These are phyloP conservation scores for Solanum appendiculatum DNA, from an alignment of 257 asterid species.

Conservation along the genomic window DNA sequence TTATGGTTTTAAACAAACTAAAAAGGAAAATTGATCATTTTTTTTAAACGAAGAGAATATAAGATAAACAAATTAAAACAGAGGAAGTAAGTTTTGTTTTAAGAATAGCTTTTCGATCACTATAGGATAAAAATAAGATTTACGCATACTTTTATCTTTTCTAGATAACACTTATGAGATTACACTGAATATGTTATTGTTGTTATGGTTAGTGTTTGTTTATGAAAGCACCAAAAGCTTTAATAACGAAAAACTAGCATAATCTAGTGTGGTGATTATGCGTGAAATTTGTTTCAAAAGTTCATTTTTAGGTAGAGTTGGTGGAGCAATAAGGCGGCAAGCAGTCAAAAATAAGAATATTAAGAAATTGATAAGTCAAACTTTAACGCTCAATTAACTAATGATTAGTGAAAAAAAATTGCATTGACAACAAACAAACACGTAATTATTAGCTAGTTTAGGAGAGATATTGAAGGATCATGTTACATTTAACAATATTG, in stretches of 20 bases:
- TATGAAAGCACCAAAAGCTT: not conserved
- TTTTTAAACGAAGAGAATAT: too few species aligned
- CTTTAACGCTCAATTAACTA: not conserved
- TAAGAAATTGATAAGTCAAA: not conserved
- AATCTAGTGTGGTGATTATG: not conserved
- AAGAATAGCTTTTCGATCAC: accelerated
- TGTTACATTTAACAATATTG: too few species aligned
- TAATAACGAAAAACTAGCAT: not conserved
- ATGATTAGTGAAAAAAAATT: not conserved
- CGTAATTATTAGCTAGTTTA: too few species aligned
- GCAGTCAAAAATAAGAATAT: not conserved
- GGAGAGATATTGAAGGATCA: too few species aligned
- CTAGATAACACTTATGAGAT: too few species aligned
- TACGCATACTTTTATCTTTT: too few species aligned
- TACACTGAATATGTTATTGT: too few species aligned
- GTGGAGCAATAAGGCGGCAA: not conserved
- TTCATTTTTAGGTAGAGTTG: not conserved
- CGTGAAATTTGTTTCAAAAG: not conserved
- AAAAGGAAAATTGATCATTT: too few species aligned
- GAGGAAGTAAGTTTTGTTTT: too few species aligned
- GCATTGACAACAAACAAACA: not conserved
- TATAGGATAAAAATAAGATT: too few species aligned
- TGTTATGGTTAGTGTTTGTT: accelerated
- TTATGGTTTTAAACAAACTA: too few species aligned
- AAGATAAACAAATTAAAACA: too few species aligned